phyloP scores from a whole-genome alignment of 371 early-diverging fungal genomes.

The Rhizomucor pusillus region DNA sequence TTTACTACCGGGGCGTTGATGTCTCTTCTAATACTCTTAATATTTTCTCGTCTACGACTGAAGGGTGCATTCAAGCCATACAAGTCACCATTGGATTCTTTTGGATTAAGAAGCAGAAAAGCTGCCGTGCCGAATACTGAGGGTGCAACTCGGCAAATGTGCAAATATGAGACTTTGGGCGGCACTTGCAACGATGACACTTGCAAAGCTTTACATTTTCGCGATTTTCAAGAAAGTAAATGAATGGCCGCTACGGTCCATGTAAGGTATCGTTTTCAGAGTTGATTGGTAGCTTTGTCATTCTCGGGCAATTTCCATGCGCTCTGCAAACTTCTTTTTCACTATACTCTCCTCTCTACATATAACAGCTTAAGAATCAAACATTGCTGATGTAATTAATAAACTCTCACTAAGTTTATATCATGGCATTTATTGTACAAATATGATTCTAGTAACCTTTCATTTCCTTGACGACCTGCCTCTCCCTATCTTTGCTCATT shows the following conservation, averaged over 20 bases:
- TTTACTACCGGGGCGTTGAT: too few relatives aligned
- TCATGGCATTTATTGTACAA: too few relatives aligned
- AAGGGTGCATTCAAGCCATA: constrained; percentile 20
- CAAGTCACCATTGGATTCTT: constrained; percentile 12
- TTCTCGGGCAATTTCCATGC: too few relatives aligned
- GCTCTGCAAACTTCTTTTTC: too few relatives aligned
- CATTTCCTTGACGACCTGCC: constrained; percentile 66
- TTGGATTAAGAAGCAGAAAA: constrained; percentile 1
- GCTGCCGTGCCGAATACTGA: not conserved
- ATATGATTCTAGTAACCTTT: constrained; percentile 27
- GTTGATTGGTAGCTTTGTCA: too few relatives aligned
- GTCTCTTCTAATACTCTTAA: too few relatives aligned
- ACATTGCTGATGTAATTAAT: too few relatives aligned
- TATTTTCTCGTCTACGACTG: not conserved
- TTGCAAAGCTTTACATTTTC: constrained; percentile 21
- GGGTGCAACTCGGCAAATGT: constrained; percentile 8
- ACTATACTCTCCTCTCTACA: too few relatives aligned
- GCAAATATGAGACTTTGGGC: constrained; percentile 18
- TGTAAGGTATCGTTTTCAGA: too few relatives aligned
- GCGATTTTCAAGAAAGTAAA: constrained; percentile 7
- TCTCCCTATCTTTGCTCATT: constrained; percentile 73
- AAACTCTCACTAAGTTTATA: too few relatives aligned
- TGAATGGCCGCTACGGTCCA: too few relatives aligned
- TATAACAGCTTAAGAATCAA: too few relatives aligned
- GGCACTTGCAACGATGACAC: constrained; percentile 31